Evolutionary conservation across 352 stramenopile genomes (phyloP).

Genomic region (Pythium coloratum): DNA sequence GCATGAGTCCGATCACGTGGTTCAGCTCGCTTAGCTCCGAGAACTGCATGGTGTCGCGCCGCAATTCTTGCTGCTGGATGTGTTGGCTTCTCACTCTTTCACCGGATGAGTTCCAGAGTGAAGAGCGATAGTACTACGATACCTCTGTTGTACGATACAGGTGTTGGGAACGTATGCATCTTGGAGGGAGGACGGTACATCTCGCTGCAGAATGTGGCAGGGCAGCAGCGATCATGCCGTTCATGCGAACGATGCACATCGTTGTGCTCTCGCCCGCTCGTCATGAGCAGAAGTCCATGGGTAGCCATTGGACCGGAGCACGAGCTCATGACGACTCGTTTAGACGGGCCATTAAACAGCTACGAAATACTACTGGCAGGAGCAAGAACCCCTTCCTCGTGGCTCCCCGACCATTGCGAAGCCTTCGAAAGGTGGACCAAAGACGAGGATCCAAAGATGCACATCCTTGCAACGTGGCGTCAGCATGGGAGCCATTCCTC

Average conservation of each 20-base stretch:
- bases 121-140: not conserved
- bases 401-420: too few relatives aligned
- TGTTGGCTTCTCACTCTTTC: not conserved
- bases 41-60: constrained; percentile 68
- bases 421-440: too few relatives aligned
- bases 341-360: not conserved
- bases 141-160: not conserved
- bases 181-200: not conserved
- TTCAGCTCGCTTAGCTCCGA: constrained; percentile 88
- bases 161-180: not conserved
- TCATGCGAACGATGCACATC: not conserved
- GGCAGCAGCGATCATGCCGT: not conserved
- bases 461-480: too few relatives aligned
- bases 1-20: constrained; percentile 81
- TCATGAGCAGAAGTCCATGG: not conserved
- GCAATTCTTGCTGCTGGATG: not conserved
- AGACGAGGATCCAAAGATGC: too few relatives aligned
- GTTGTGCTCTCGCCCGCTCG: not conserved
- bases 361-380: too few relatives aligned
- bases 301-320: not conserved
- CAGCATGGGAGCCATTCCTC: too few relatives aligned
- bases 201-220: too few relatives aligned
- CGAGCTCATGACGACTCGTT: not conserved
- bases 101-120: not conserved
- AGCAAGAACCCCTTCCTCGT: too few relatives aligned